Conservation (phyloP, 352 stramenopile species). For the Phytophthora citricola region DNA sequence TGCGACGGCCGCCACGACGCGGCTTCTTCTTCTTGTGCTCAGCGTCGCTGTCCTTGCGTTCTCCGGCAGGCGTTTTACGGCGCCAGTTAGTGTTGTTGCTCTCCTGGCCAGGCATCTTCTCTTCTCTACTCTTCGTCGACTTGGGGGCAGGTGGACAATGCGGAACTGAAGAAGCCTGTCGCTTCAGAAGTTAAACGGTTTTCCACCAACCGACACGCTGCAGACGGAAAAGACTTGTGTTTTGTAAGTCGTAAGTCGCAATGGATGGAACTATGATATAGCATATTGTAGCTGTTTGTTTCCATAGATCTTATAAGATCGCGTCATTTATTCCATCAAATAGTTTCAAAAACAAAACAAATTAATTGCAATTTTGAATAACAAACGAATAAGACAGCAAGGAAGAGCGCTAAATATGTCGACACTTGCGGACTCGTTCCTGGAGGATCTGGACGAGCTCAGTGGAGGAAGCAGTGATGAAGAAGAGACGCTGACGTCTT, state of each 20-base stretch:
- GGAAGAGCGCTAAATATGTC: conserved; percentile 49
- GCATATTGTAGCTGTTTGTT: conserved; percentile 23
- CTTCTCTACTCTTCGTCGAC: neutral
- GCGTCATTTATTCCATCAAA: conserved; percentile 1
- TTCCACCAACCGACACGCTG: conserved; percentile 19
- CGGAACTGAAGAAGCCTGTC: conserved; percentile 10
- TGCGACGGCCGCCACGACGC: conserved; percentile 56
- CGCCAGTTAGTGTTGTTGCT: conserved; percentile 40
- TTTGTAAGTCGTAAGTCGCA: conserved; percentile 18
- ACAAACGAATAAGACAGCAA: neutral
- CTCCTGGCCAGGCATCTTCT: conserved; percentile 30
- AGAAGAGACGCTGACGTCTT: conserved; percentile 40
- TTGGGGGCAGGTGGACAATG: conserved; percentile 13
- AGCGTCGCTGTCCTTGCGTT: conserved; percentile 48
- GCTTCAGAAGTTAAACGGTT: conserved; percentile 21
- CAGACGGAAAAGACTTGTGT: conserved; percentile 24
- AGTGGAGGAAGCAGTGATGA: conserved; percentile 83
- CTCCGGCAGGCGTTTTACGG: conserved; percentile 36
- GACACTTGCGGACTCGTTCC: conserved; percentile 88
- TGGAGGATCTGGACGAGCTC: conserved; percentile 91
- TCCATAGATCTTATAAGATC: conserved; percentile 23
- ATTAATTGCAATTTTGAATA: too few relatives aligned
- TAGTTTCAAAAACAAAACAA: neutral
- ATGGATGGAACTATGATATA: neutral
- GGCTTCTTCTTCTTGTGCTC: conserved; percentile 66